Percentiles rank a stretch among this genome's conserved stretches.
Conservation (phyloP, 192 early-diverging fungal genomes). For the Umbelopsis vinacea region DNA sequence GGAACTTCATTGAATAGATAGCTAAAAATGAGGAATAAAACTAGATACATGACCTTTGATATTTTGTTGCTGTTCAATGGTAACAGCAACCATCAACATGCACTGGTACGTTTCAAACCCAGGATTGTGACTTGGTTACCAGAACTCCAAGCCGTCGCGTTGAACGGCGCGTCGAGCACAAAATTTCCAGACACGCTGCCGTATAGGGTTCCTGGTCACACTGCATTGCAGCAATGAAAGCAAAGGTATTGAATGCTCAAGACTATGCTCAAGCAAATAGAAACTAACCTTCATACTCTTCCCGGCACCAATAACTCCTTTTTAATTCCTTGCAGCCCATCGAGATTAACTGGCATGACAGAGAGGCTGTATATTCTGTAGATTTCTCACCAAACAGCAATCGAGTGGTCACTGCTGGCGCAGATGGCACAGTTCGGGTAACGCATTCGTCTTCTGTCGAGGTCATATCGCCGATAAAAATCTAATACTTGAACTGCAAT, state of each 20-base stretch:
- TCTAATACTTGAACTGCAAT: slow-evolving; percentile 1
- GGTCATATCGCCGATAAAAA: slow-evolving; percentile 16
- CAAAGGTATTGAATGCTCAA: neutral
- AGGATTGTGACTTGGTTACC: neutral
- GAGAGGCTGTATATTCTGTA: slow-evolving; percentile 85
- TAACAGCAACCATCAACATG: neutral
- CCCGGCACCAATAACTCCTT: neutral
- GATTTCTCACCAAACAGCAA: slow-evolving; percentile 77
- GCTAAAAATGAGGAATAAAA: too few species aligned
- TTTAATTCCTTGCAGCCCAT: slow-evolving; percentile 49
- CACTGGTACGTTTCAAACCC: neutral
- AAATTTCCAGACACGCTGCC: slow-evolving; percentile 6
- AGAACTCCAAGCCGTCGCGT: neutral
- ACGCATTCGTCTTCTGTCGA: slow-evolving; percentile 36
- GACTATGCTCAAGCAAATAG: too few species aligned
- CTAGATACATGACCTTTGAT: too few species aligned
- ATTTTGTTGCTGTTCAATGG: too few species aligned
- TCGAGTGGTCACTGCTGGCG: slow-evolving; percentile 89
- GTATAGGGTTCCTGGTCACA: neutral
- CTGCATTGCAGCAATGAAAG: slow-evolving; percentile 1
- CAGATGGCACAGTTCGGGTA: slow-evolving; percentile 88
- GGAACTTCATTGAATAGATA: too few species aligned
- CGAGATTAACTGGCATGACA: slow-evolving; percentile 96
- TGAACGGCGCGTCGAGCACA: neutral
- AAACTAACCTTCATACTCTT: too few species aligned